Evolutionary conservation across 2,329 filamentous ascomycete genomes (phyloP).

Genomic region (Colletotrichum euphorbiae): DNA sequence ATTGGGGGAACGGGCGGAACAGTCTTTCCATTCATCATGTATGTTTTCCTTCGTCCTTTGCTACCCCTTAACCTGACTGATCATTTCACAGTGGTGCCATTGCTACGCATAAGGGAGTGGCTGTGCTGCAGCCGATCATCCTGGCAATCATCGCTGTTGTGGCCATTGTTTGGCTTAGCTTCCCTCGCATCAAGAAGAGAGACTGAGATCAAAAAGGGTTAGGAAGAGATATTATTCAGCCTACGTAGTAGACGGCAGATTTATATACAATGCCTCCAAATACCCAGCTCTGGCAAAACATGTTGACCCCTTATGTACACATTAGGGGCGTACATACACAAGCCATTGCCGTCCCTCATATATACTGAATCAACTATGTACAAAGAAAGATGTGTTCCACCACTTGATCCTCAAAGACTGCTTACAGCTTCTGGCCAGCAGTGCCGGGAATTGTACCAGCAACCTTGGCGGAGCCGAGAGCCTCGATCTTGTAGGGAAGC

Average conservation of each 20-base stretch:
- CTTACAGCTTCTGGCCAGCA: conserved; percentile 49
- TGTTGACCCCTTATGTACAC: conserved; percentile 15
- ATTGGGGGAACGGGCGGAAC: conserved; percentile 78
- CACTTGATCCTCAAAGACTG: not conserved
- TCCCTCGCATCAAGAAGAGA: conserved; percentile 51
- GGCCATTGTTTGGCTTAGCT: conserved; percentile 50
- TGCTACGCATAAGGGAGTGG: conserved; percentile 61
- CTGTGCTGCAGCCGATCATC: conserved; percentile 63
- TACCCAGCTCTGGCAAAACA: conserved; percentile 27
- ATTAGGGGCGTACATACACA: not conserved
- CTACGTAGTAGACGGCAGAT: conserved; percentile 17
- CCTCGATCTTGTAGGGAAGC: conserved; percentile 59
- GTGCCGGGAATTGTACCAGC: conserved; percentile 51
- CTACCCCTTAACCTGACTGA: too few relatives aligned
- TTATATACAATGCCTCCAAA: conserved; percentile 24
- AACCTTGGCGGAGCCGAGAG: conserved; percentile 57
- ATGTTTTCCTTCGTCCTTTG: too few relatives aligned
- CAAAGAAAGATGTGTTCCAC: conserved; percentile 18
- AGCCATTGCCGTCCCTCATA: conserved; percentile 7
- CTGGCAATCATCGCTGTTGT: conserved; percentile 55
- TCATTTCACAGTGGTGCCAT: conserved; percentile 60
- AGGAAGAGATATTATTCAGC: not conserved
- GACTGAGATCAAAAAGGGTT: conserved; percentile 34
- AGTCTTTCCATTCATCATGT: conserved; percentile 68
- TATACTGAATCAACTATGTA: conserved; percentile 35